A percentile compares a stretch with the other conserved stretches of the same genome.
phyloP scores from a whole-genome alignment of 177 flowering plant genomes.

The Tripterygium wilfordii region DNA sequence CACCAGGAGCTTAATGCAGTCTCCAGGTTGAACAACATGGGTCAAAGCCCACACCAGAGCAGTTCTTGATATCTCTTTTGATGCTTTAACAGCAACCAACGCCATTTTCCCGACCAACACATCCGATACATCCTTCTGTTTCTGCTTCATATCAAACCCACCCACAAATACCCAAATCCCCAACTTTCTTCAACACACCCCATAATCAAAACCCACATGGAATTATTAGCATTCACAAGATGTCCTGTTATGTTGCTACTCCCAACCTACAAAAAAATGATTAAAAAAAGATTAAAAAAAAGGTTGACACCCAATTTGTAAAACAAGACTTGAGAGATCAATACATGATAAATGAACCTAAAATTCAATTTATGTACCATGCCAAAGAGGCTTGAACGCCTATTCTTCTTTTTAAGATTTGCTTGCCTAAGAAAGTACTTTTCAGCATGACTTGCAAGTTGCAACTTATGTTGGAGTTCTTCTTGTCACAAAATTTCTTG shows the following conservation, averaged over 20 bases:
- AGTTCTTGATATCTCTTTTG: conserved; percentile 57
- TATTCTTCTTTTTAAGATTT: neutral
- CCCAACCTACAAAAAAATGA: too few species aligned
- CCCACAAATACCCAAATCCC: conserved; percentile 1
- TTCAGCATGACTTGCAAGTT: too few species aligned
- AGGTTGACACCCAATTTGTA: too few species aligned
- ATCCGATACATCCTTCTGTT: conserved; percentile 18
- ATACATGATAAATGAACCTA: too few species aligned
- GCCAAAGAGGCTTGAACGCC: neutral
- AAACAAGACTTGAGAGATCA: too few species aligned
- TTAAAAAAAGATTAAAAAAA: too few species aligned
- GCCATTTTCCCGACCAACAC: conserved; percentile 51
- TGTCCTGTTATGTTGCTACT: too few species aligned
- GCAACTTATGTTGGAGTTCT: too few species aligned
- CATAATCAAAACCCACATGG: conserved; percentile 16
- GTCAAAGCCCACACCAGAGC: conserved; percentile 82
- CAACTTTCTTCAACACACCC: conserved; percentile 12
- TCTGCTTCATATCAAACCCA: too few species aligned
- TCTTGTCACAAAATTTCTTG: too few species aligned
- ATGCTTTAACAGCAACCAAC: conserved; percentile 70
- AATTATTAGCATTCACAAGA: too few species aligned
- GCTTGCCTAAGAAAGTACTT: neutral
- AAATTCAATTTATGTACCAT: too few species aligned
- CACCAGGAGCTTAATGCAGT: conserved; percentile 60
- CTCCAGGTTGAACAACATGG: conserved; percentile 86